A percentile compares a stretch with the other conserved stretches of the same genome.
These are phyloP conservation scores for Pleurotus eryngii DNA, from an alignment of 768 basidiomycete species.

Conservation along the genomic window DNA sequence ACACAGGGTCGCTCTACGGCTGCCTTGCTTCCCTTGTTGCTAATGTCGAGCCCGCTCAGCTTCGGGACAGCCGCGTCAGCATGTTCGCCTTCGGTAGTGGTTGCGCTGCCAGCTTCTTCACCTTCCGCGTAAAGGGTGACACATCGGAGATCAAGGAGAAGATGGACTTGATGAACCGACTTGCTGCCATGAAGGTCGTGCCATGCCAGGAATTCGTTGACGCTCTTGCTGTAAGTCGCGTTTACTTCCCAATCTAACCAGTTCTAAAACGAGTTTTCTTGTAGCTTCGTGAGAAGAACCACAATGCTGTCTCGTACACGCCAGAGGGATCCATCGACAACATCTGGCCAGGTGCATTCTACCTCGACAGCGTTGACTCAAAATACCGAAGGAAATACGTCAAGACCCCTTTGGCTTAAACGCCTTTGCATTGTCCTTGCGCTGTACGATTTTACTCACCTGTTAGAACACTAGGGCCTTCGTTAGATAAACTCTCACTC, in stretches of 20 bases:
- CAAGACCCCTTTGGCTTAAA: slow-evolving; percentile 38
- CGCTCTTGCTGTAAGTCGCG: slow-evolving; percentile 59
- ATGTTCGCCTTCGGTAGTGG: slow-evolving; percentile 98
- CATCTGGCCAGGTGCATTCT: slow-evolving; percentile 93
- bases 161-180: slow-evolving; percentile 74
- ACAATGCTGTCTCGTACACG: slow-evolving; percentile 82
- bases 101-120: slow-evolving; percentile 93
- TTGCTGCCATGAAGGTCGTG: slow-evolving; percentile 86
- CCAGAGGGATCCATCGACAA: slow-evolving; percentile 87
- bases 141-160: slow-evolving; percentile 77
- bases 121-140: slow-evolving; percentile 82
- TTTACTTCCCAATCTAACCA: background rate
- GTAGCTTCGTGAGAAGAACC: slow-evolving; percentile 94
- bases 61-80: slow-evolving; percentile 81
- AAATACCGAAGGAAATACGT: slow-evolving; percentile 92
- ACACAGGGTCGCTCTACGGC: slow-evolving; percentile 94
- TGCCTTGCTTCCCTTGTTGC: slow-evolving; percentile 87
- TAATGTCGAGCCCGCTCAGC: slow-evolving; percentile 61
- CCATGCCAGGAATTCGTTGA: slow-evolving; percentile 93
- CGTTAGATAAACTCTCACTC: background rate
- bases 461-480: background rate
- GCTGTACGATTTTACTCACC: slow-evolving; percentile 9
- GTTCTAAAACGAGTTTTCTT: slow-evolving; percentile 4
- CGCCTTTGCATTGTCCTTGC: background rate
- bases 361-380: slow-evolving; percentile 85